Evolutionary conservation across 1,284 basidiomycete species (phyloP).

Genomic region (Ganoderma lingzhi): DNA sequence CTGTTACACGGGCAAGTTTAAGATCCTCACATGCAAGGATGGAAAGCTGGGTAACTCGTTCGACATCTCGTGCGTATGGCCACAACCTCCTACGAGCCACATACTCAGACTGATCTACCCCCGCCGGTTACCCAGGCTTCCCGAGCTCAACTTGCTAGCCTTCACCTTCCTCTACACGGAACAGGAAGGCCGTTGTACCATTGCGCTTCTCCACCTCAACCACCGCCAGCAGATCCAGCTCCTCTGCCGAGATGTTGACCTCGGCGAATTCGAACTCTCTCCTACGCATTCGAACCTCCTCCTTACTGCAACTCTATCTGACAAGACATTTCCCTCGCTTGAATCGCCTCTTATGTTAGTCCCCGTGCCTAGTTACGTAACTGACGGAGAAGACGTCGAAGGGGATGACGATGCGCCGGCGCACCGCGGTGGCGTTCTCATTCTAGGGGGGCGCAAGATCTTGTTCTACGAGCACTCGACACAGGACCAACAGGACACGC

Average conservation of each 20-base stretch:
- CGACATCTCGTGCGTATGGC: constrained; percentile 66
- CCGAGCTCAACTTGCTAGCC: constrained; percentile 79
- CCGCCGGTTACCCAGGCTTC: constrained; percentile 55
- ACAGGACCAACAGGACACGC: constrained; percentile 55
- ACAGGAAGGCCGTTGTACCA: constrained; percentile 50
- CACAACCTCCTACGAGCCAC: background rate
- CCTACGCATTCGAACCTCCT: constrained; percentile 56
- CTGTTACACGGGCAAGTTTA: constrained; percentile 74
- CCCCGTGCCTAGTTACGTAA: constrained; percentile 50
- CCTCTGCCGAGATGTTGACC: constrained; percentile 62
- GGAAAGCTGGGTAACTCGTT: constrained; percentile 63
- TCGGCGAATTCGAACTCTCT: constrained; percentile 62
- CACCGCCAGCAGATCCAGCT: constrained; percentile 68
- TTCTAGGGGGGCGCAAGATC: constrained; percentile 71
- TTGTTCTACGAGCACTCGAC: constrained; percentile 65
- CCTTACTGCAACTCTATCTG: constrained; percentile 46
- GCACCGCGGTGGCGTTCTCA: constrained; percentile 71
- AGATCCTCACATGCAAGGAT: constrained; percentile 61
- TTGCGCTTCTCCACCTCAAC: constrained; percentile 78
- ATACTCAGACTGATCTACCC: constrained; percentile 7
- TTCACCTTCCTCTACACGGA: constrained; percentile 67
- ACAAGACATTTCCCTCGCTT: constrained; percentile 37
- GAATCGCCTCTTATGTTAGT: constrained; percentile 55
- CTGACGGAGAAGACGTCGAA: constrained; percentile 39
- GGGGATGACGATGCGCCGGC: constrained; percentile 38